Conservation (phyloP, 768 basidiomycete genomes). For the Lentinula raphanica region DNA sequence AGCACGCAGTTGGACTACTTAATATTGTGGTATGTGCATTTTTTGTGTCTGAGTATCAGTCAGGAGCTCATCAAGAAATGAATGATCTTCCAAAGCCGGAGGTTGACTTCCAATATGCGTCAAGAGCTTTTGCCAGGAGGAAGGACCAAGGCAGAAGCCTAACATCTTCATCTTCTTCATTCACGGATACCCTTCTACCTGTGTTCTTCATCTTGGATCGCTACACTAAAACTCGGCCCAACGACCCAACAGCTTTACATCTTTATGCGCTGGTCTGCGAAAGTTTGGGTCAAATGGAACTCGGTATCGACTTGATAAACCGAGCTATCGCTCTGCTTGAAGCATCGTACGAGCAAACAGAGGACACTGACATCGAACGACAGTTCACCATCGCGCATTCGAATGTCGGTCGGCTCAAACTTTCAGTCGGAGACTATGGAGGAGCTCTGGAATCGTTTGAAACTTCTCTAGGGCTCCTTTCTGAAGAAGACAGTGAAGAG, state of each 20-base stretch:
- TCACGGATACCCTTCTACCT: conserved; percentile 51
- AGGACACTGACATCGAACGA: conserved; percentile 71
- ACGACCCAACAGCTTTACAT: conserved; percentile 73
- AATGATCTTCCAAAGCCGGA: conserved; percentile 50
- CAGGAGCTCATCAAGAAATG: not conserved
- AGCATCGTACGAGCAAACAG: conserved; percentile 79
- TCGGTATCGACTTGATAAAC: conserved; percentile 51
- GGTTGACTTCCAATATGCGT: conserved; percentile 75
- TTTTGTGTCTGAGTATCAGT: not conserved
- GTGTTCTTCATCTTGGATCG: conserved; percentile 80
- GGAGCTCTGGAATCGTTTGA: conserved; percentile 67
- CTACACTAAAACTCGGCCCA: conserved; percentile 61
- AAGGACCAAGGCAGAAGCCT: conserved; percentile 15
- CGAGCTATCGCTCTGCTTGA: conserved; percentile 75
- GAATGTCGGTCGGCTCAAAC: conserved; percentile 72
- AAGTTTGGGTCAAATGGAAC: conserved; percentile 63
- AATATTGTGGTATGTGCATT: conserved; percentile 48
- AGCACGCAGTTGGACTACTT: conserved; percentile 63
- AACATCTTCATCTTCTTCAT: conserved; percentile 4
- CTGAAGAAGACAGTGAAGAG: conserved; percentile 37
- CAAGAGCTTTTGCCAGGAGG: conserved; percentile 45
- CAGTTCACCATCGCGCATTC: conserved; percentile 78
- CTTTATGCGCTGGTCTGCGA: conserved; percentile 85
- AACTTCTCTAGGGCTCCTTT: conserved; percentile 64
- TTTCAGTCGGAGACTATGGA: conserved; percentile 54